Percentiles rank a stretch among this genome's conserved stretches.
These are phyloP conservation scores for Apiospora arundinis DNA, from an alignment of 2,329 filamentous ascomycete genomes.

Conservation along the genomic window DNA sequence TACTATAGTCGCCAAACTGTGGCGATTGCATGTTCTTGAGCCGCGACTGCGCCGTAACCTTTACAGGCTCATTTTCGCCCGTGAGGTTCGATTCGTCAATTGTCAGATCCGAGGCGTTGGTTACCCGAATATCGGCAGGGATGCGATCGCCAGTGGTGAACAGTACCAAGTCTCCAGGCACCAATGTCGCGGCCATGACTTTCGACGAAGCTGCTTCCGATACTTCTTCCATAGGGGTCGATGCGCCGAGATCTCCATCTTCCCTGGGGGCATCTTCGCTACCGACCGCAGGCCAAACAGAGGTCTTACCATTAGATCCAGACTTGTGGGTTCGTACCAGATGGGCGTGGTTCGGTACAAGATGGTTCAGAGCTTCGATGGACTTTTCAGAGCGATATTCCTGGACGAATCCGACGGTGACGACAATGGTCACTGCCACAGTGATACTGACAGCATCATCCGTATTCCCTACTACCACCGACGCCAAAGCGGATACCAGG, in stretches of 20 bases:
- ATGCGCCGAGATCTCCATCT: conserved; percentile 56
- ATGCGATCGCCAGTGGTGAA: conserved; percentile 97
- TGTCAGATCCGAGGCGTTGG: conserved; percentile 84
- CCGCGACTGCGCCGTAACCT: conserved; percentile 72
- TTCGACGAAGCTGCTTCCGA: conserved; percentile 80
- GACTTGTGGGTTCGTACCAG: conserved; percentile 72
- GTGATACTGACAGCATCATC: conserved; percentile 97
- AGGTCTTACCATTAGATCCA: conserved; percentile 41
- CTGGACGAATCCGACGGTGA: conserved; percentile 94
- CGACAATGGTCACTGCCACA: conserved; percentile 94
- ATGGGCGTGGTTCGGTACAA: conserved; percentile 95
- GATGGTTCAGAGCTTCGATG: conserved; percentile 88
- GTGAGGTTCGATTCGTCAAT: conserved; percentile 98
- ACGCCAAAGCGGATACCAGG: conserved; percentile 85
- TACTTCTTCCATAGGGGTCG: conserved; percentile 66
- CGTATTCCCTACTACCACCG: conserved; percentile 87
- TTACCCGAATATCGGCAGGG: conserved; percentile 94
- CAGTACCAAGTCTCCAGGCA: conserved; percentile 89
- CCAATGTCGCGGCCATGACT: conserved; percentile 84
- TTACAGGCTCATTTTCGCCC: conserved; percentile 92
- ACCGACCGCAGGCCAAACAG: conserved; percentile 52
- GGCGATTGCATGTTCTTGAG: conserved; percentile 39
- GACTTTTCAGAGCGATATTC: conserved; percentile 98
- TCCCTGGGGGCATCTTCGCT: conserved; percentile 35
- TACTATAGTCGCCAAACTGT: conserved; percentile 36